Base-by-base conservation (phyloP, 306 rosid species). In the Trichosanthes cucumerina region DNA sequence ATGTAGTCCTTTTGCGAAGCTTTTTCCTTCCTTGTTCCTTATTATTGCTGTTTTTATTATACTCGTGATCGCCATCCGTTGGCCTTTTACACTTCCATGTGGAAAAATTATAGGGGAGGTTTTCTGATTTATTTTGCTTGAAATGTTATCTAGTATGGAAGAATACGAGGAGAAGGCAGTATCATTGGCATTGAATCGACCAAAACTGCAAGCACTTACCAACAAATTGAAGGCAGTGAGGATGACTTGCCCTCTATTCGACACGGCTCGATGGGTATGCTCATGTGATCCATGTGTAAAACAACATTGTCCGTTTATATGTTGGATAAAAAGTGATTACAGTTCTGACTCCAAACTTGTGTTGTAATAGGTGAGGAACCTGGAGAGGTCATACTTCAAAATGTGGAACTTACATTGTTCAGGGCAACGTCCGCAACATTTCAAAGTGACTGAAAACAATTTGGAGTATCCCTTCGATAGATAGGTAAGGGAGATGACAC, bases 131-230 rank as follows among this genome's bases (percentile, higher is more conserved):
- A 54, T 60, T 68, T 16, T 23, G 53, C 5, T 23, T 43, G 59
- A 19, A 81, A 78, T 71, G 58, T 79, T 81, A 33, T 72, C 62
- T 70, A 96, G 99, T 78, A 92, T 90, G 92, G 88, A 86, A 84
- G 99, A 92, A 80, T 96, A 96, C 24, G 98, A 92, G 85, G 99
- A 96, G 78, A 96, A 79, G 85, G 99, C 99, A 4, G 99, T 92
- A 28, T 86, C 89, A 54, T 77, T 96, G 83, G 97, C 99, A 18
- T 46, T 96, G 87, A 88, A 88, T 84, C 96, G 86, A 44, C 73
- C 92, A 19, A 93, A 90, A 88, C 98, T 96, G 75, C 88, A 86
- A 78, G 92, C 91, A 28, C 91, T 96, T 33, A 81, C 96, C 52
- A 82, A 88, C 79, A 91, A 85, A 82, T 96, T 96, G 28, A 96